A percentile compares a stretch with the other conserved stretches of the same genome.
phyloP scores from a whole-genome alignment of 106 monocot genomes.

The Ottelia alismoides region DNA sequence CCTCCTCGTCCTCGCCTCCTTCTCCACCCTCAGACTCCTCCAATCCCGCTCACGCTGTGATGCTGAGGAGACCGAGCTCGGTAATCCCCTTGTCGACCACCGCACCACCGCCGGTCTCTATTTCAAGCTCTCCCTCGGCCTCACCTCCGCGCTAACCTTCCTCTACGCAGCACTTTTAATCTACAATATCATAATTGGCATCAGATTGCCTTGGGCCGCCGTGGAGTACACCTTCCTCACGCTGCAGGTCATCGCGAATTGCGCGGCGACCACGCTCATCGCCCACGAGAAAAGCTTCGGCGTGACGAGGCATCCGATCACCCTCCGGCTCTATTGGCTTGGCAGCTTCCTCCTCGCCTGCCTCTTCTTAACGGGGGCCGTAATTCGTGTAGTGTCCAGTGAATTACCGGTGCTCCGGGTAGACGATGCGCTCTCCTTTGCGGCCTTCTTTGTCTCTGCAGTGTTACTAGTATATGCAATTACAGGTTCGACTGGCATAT shows the following conservation, averaged over 20 bases:
- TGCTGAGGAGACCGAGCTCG: no score
- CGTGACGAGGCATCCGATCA: constrained; percentile 25
- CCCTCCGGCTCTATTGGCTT: constrained; percentile 59
- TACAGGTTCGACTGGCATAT: constrained; percentile 40
- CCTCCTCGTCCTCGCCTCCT: constrained; percentile 32
- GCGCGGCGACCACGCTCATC: constrained; percentile 35
- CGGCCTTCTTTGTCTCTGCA: constrained; percentile 29
- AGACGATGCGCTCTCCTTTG: constrained; percentile 38
- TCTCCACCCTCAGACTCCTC: constrained; percentile 21
- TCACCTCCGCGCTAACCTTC: constrained; percentile 23
- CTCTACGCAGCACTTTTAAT: constrained; percentile 18
- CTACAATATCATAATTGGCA: no score
- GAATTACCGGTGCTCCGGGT: constrained; percentile 9
- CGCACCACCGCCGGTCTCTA: constrained; percentile 7
- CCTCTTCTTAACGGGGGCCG: constrained; percentile 32
- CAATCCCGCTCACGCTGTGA: not conserved
- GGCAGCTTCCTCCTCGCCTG: constrained; percentile 20
- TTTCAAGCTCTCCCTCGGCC: constrained; percentile 24
- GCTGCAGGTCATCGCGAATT: constrained; percentile 27
- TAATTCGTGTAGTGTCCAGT: constrained; percentile 37
- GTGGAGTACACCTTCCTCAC: constrained; percentile 16
- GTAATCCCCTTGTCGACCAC: not conserved
- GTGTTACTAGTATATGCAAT: constrained; percentile 30
- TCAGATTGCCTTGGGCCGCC: not conserved
- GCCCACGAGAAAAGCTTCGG: constrained; percentile 58